phyloP scores from a whole-genome alignment of 176 grass and related monocot genomes.

The Bromus sterilis region DNA sequence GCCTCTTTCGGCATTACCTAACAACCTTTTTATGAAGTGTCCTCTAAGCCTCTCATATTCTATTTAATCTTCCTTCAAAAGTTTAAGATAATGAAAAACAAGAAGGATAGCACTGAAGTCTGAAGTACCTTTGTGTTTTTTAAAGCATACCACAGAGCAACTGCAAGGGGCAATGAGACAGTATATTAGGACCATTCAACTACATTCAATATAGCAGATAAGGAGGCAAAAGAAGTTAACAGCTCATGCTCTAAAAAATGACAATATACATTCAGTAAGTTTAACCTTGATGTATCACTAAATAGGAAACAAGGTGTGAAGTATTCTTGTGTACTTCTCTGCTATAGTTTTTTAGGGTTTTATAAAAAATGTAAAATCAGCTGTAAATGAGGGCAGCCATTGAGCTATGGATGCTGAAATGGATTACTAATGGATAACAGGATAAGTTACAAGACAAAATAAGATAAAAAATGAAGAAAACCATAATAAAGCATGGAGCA shows the following conservation, averaged over 20 bases:
- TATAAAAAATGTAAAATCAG: background rate
- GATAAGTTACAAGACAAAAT: background rate
- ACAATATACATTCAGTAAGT: background rate
- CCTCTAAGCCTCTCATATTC: background rate
- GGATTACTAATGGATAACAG: background rate
- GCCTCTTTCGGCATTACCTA: background rate
- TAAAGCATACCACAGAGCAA: slow-evolving; percentile 91
- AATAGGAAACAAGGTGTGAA: slow-evolving; percentile 5
- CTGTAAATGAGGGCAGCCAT: background rate
- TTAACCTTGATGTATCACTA: background rate
- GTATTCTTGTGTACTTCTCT: slow-evolving; percentile 4
- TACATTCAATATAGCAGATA: background rate
- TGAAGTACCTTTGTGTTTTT: slow-evolving; percentile 89
- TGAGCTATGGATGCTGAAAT: background rate
- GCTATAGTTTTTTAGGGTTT: background rate
- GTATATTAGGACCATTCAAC: slow-evolving; percentile 15
- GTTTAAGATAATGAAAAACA: background rate
- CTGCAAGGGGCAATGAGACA: slow-evolving; percentile 40
- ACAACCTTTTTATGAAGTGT: background rate
- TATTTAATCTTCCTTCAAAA: background rate
- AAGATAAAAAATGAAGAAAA: background rate
- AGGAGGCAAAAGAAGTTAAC: background rate
- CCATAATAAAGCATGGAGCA: background rate
- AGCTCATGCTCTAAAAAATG: background rate
- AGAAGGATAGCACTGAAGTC: slow-evolving; percentile 1